phyloP scores from a whole-genome alignment of 208 protist species.

The Trypanosoma theileri region DNA sequence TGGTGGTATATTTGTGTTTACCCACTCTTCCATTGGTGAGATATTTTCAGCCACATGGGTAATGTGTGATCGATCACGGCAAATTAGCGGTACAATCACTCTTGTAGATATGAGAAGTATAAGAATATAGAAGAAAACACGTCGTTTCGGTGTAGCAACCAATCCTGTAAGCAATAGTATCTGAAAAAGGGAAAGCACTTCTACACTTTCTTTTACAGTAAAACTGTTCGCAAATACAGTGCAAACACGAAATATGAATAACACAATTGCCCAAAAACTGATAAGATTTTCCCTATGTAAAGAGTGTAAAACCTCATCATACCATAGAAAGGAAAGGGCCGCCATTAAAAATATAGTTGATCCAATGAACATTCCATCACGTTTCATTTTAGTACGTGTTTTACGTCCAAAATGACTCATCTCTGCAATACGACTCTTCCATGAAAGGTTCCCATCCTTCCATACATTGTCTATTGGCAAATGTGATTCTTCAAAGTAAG shows the following conservation, averaged over 20 bases:
- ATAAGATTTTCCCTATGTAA: conserved; percentile 18
- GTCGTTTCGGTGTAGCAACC: conserved; percentile 13
- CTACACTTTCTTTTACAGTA: conserved; percentile 67
- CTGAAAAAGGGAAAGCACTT: conserved; percentile 39
- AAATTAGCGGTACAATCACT: conserved; percentile 34
- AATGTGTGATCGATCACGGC: conserved; percentile 54
- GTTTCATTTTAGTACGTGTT: conserved; percentile 51
- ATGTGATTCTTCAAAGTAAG: conserved; percentile 37
- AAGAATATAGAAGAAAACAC: conserved; percentile 14
- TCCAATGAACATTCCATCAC: conserved; percentile 46
- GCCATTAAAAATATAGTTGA: conserved; percentile 39
- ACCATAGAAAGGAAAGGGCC: conserved; percentile 44
- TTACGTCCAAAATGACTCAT: conserved; percentile 55
- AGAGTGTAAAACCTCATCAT: conserved; percentile 29
- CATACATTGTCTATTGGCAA: conserved; percentile 27
- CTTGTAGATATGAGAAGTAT: conserved; percentile 32
- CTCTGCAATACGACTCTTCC: conserved; percentile 34
- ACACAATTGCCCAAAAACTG: conserved; percentile 30
- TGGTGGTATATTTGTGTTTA: conserved; percentile 13
- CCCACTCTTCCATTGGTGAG: conserved; percentile 34
- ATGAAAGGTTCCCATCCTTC: conserved; percentile 4
- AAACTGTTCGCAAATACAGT: conserved; percentile 78
- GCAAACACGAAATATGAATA: conserved; percentile 49
- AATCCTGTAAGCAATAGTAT: conserved; percentile 18
- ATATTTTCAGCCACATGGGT: conserved; percentile 46